These are phyloP conservation scores for Clathrospora elynae DNA, from an alignment of 2,329 filamentous ascomycete species.

Conservation along the genomic window DNA sequence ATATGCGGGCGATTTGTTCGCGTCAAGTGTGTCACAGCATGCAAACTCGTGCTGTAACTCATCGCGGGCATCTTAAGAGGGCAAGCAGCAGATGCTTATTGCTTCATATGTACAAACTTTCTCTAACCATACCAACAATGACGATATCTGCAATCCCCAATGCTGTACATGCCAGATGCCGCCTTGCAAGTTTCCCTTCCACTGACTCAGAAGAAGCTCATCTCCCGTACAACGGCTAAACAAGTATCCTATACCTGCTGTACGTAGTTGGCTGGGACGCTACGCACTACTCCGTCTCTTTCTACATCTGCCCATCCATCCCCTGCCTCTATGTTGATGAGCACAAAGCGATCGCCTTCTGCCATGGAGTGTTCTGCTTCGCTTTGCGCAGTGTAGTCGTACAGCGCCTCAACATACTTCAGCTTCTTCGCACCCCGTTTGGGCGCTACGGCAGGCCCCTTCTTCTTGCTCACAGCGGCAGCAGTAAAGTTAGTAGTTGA, in stretches of 20 bases:
- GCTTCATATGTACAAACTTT: constrained; percentile 13
- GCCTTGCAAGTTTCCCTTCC: background rate
- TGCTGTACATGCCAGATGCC: background rate
- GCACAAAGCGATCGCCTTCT: constrained; percentile 89
- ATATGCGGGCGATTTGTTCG: background rate
- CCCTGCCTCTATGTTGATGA: constrained; percentile 84
- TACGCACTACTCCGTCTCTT: constrained; percentile 81
- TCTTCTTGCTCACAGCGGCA: constrained; percentile 67
- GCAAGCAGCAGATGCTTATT: too few relatives aligned
- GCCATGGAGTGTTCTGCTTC: constrained; percentile 87
- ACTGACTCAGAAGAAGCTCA: constrained; percentile 11
- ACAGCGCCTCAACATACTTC: constrained; percentile 89
- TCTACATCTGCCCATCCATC: constrained; percentile 98
- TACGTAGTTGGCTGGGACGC: constrained; percentile 93
- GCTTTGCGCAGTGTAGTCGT: constrained; percentile 85
- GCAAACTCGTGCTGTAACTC: constrained; percentile 6
- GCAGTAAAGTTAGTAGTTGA: constrained; percentile 62
- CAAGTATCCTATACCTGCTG: constrained; percentile 64
- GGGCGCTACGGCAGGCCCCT: constrained; percentile 89
- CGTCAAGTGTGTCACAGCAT: constrained; percentile 13
- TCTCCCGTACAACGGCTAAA: constrained; percentile 19
- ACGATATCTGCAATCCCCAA: background rate
- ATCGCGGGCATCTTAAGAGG: too few relatives aligned
- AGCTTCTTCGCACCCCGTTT: constrained; percentile 90
- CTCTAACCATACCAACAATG: background rate